A percentile compares a stretch with the other conserved stretches of the same genome.
These are phyloP conservation scores for Amesomyces nigricolor DNA, from an alignment of 2,329 filamentous ascomycete genomes.

Conservation along the genomic window DNA sequence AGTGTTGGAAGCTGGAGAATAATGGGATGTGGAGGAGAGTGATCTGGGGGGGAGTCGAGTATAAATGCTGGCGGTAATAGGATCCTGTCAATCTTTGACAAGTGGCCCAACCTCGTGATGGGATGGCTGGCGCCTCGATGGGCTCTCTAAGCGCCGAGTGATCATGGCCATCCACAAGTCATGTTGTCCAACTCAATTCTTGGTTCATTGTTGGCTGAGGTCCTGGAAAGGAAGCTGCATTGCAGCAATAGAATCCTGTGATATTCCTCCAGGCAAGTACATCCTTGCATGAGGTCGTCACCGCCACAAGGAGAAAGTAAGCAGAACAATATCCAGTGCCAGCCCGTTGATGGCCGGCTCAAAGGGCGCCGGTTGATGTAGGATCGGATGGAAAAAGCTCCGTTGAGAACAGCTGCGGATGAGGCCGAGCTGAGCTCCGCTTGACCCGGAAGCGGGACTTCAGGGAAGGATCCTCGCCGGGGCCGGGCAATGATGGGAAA, in stretches of 20 bases:
- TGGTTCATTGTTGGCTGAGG: not conserved
- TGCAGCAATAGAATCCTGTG: not conserved
- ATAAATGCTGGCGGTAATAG: not conserved
- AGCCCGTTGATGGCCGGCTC: not conserved
- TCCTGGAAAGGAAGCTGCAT: constrained; percentile 7
- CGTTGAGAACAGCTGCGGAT: not conserved
- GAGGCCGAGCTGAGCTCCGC: not conserved
- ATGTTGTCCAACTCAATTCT: not conserved
- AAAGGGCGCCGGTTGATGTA: not conserved
- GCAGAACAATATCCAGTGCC: not conserved
- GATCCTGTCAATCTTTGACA: not conserved
- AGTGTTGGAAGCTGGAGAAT: not conserved
- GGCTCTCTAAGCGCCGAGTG: not conserved
- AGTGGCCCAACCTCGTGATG: not conserved
- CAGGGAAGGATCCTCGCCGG: not conserved
- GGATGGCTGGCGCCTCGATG: not conserved
- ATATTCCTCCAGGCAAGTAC: not conserved
- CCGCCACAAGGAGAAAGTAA: not conserved
- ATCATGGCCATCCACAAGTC: not conserved
- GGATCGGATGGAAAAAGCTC: not conserved
- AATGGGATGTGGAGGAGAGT: not conserved
- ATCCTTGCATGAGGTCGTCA: not conserved
- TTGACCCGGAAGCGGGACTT: not conserved
- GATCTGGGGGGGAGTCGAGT: not conserved
- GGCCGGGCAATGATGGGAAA: not conserved